Conservation (phyloP, 257 asterid genomes). For the Mitragyna speciosa region DNA sequence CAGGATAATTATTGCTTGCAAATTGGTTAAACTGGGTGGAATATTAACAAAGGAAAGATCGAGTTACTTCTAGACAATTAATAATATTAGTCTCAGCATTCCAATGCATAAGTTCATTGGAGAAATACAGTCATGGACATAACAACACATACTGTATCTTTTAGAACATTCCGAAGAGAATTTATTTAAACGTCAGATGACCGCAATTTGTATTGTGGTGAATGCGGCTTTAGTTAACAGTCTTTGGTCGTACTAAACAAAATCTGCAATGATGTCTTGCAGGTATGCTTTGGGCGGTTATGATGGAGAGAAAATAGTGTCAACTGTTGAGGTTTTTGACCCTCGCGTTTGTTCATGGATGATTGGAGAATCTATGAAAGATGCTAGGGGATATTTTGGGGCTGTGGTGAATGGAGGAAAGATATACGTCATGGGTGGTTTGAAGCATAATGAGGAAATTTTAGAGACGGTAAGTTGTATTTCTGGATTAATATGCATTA, state of each 20-base stretch:
- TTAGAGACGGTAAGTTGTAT: slow-evolving; percentile 45
- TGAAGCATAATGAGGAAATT: slow-evolving; percentile 16
- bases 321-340: slow-evolving; percentile 62
- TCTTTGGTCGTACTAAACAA: neutral
- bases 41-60: neutral
- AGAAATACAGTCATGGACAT: neutral
- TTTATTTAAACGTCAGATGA: neutral
- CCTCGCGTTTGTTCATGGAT: slow-evolving; percentile 66
- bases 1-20: neutral
- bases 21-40: neutral
- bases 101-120: neutral
- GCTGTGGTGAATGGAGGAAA: slow-evolving; percentile 50
- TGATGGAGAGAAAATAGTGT: slow-evolving; percentile 50
- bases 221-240: neutral
- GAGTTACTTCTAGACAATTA: neutral
- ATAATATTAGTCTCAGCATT: neutral
- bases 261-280: slow-evolving; percentile 18
- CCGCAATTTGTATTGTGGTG: neutral
- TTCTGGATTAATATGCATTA: neutral
- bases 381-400: slow-evolving; percentile 49
- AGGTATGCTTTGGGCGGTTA: slow-evolving; percentile 79
- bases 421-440: slow-evolving; percentile 54
- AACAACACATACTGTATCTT: neutral
- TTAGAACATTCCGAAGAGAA: neutral
- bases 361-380: slow-evolving; percentile 47